phyloP scores from a whole-genome alignment of 2,329 filamentous ascomycete genomes.

The Pseudogymnoascus sp. region DNA sequence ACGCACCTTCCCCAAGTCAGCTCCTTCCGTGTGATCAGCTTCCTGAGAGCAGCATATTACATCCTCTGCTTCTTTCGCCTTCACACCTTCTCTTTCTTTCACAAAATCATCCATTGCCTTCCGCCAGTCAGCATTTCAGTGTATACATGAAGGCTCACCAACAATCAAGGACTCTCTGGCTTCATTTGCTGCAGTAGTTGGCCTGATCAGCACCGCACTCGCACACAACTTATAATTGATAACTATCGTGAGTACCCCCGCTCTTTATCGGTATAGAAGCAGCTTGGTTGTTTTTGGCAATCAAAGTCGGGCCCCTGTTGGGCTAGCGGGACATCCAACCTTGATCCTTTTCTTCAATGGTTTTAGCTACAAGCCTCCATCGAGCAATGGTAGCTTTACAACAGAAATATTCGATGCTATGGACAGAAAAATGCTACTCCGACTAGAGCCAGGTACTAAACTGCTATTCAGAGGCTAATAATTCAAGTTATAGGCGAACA shows the following conservation, averaged over 20 bases:
- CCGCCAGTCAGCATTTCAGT: not conserved
- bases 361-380: not conserved
- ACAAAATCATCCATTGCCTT: conserved; percentile 9
- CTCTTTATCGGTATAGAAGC: not conserved
- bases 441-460: not conserved
- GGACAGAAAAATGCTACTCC: not conserved
- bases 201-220: not conserved
- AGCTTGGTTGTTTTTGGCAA: not conserved
- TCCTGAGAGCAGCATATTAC: not conserved
- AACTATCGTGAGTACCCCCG: not conserved
- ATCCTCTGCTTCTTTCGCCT: not conserved
- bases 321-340: not conserved
- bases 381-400: not conserved
- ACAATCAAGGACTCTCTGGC: conserved; percentile 1
- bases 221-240: not conserved
- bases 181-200: conserved; percentile 7
- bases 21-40: not conserved
- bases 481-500: not conserved
- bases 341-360: not conserved
- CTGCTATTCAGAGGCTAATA: not conserved
- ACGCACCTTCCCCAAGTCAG: not conserved
- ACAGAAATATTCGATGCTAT: not conserved
- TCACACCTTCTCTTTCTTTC: conserved; percentile 8
- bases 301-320: not conserved
- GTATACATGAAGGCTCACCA: conserved; percentile 3